Evolutionary conservation across 352 stramenopile genomes (phyloP), one percentile per base, ranked within the genome.

Genomic region (Thalassiosira mediterranea): DNA sequence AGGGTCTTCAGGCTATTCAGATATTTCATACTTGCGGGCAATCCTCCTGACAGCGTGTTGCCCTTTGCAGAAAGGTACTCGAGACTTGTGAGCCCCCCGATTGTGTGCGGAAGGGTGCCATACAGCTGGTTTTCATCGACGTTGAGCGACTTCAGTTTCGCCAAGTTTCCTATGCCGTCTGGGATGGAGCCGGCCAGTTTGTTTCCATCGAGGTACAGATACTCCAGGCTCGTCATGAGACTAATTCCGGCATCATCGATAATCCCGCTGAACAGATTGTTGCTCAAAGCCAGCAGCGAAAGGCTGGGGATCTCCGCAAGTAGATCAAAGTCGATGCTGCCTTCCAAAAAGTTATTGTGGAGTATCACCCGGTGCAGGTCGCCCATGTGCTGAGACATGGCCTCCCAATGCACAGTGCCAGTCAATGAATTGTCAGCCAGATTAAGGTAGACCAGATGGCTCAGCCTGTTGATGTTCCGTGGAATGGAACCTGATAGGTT

Each of bases 201-300:
- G 52, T 90, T 90, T 0, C 57, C 71, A 59, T 87, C 76, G 8
- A 91, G 56, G 52, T 89, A 80, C 13, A 88, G 61, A 37, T 76
- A 73, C 51, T 86, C 63, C 0, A 88, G 57, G 32, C 48, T 49
- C 28, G 34, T 42, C 62, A 90, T 28, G n/a, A n/a, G n/a, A n/a
- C 40, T 23, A 25, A 76, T 76, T 29, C 86, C 71, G 10, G 51
- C 26, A 42, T 74, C 60, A 57, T 81, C 49, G 40, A 90, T 61
- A 11, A 46, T 68, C 19, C 84, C 81, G 17, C 47, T 46, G 40
- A 90, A 68, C 0, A 64, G 19, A 60, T 90, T 90, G 32, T 85
- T 65, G 48, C 78, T 89, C 3, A 90, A 58, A 15, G 69, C 71
- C 5, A 90, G 57, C 44, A 80, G 51, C 7, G 49, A 28, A 17